Base-by-base conservation (phyloP, 345 rosid species). In the Anastatica hierochuntica region DNA sequence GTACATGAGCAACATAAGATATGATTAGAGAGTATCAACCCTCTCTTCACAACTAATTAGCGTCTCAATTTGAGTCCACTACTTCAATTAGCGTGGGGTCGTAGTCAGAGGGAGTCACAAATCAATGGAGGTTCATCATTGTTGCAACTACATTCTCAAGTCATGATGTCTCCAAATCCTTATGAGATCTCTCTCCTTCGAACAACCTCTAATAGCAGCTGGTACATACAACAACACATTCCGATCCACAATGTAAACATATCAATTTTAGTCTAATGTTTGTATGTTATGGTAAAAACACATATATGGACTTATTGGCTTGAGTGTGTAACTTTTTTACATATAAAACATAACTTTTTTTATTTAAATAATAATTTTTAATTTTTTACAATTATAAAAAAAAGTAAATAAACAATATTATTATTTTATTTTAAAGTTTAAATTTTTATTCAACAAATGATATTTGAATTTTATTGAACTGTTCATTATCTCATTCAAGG, bases 131-230 rank as follows among this genome's bases (percentile, higher is more conserved):
- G 74, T 88, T 92, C 65, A 88, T 83, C 62, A 92, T 82, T 0
- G 97, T 88, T n/a, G 98, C 98, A 46, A 94, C 97, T 15, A 92
- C 95, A 58, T 92, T 92, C 2, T 94, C 98, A 10, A 92, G 94
- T 47, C 97, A 95, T 0, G 79, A 86, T 7, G 16, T 46, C 0
- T 79, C 78, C 19, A 92, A 43, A 66, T 85, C 88, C 24, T 64
- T 60, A 54, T 97, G 88, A 80, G 81, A 81, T 62, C 77, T 78
- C 6, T 77, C 88, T 47, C 85, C 78, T 14, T 74, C 42, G 2
- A 76, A 62, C 72, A 88, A 36, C 97, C 98, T 56, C 98, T 95
- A 12, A 92, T 85, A n/a, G 96, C 98, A 47, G 88, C 65, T 12
- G 96, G 98, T 26, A 92, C 98, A n/a, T n/a, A n/a, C 98, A 88